phyloP scores from a whole-genome alignment of 1,139 yeast genomes.

The Taphrina betulina region DNA sequence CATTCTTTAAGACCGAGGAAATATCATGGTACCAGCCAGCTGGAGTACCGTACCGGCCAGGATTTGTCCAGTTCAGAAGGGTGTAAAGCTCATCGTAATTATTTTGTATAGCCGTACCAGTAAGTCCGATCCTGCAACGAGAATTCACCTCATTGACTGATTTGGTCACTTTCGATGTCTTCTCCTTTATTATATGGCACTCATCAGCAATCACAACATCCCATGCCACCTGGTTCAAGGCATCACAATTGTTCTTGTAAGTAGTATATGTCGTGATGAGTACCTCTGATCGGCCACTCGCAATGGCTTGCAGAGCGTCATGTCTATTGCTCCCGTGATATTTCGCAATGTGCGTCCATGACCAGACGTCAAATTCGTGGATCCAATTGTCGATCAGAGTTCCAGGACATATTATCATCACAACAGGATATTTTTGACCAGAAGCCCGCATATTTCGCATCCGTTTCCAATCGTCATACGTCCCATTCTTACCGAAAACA shows the following conservation, averaged over 20 bases:
- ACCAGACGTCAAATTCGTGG: constrained; percentile 65
- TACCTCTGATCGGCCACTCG: constrained; percentile 58
- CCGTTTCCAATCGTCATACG: constrained; percentile 62
- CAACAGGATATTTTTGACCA: constrained; percentile 65
- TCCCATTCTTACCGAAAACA: constrained; percentile 72
- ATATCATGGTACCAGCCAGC: constrained; percentile 74
- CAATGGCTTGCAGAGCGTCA: constrained; percentile 54
- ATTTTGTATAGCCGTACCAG: constrained; percentile 87
- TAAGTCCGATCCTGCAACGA: constrained; percentile 70
- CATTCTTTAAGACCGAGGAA: constrained; percentile 84
- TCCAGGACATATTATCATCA: constrained; percentile 78
- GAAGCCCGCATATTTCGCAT: constrained; percentile 51
- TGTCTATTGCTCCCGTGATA: constrained; percentile 72
- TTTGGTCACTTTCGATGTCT: constrained; percentile 69
- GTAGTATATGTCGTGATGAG: constrained; percentile 83
- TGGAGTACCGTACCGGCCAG: constrained; percentile 79
- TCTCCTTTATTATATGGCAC: constrained; percentile 80
- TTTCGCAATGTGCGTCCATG: constrained; percentile 55
- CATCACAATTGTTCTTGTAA: constrained; percentile 70
- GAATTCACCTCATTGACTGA: constrained; percentile 68
- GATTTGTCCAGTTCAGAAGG: constrained; percentile 80
- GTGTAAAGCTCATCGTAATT: constrained; percentile 84
- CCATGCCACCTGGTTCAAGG: constrained; percentile 56
- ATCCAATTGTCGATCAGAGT: constrained; percentile 90
- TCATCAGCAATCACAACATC: constrained; percentile 83